These are phyloP conservation scores for Copromyces sp. DNA, from an alignment of 495 filamentous ascomycete genomes.

Conservation along the genomic window DNA sequence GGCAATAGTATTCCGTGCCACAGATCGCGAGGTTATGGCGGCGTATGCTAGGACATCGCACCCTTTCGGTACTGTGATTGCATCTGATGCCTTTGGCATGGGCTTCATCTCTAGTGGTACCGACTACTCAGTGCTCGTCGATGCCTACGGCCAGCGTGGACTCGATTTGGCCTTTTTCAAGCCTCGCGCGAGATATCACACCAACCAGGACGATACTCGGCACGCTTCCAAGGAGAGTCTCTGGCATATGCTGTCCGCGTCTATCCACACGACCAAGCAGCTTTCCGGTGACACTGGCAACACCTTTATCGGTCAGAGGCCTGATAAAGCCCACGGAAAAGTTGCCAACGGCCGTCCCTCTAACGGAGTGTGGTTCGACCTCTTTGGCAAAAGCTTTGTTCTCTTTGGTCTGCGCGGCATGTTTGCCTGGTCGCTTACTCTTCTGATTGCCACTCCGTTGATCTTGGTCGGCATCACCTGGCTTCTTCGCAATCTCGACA, in stretches of 20 bases:
- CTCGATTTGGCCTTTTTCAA: conserved; percentile 85
- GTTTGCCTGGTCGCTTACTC: conserved; percentile 76
- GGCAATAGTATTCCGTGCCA: conserved; percentile 75
- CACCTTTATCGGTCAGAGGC: conserved; percentile 50
- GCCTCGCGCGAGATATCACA: conserved; percentile 84
- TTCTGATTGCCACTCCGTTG: conserved; percentile 69
- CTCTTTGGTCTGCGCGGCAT: conserved; percentile 70
- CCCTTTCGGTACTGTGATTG: conserved; percentile 77
- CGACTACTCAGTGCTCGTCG: conserved; percentile 79
- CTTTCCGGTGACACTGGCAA: conserved; percentile 61
- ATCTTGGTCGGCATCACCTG: conserved; percentile 59
- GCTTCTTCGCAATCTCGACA: conserved; percentile 57
- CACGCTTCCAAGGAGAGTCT: conserved; percentile 68
- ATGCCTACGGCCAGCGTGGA: conserved; percentile 71
- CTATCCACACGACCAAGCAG: conserved; percentile 58
- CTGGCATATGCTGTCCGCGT: conserved; percentile 88
- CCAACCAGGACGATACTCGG: conserved; percentile 71
- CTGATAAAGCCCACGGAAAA: conserved; percentile 44
- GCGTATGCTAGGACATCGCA: conserved; percentile 60
- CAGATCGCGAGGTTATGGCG: conserved; percentile 76
- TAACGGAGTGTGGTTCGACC: conserved; percentile 84
- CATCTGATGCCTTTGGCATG: conserved; percentile 70
- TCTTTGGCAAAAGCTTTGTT: conserved; percentile 74
- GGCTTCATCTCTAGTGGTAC: conserved; percentile 75
- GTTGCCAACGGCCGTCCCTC: conserved; percentile 59